Evolutionary conservation across 1,284 basidiomycete genomes (phyloP).

Genomic region (Leccinum pachyderme): DNA sequence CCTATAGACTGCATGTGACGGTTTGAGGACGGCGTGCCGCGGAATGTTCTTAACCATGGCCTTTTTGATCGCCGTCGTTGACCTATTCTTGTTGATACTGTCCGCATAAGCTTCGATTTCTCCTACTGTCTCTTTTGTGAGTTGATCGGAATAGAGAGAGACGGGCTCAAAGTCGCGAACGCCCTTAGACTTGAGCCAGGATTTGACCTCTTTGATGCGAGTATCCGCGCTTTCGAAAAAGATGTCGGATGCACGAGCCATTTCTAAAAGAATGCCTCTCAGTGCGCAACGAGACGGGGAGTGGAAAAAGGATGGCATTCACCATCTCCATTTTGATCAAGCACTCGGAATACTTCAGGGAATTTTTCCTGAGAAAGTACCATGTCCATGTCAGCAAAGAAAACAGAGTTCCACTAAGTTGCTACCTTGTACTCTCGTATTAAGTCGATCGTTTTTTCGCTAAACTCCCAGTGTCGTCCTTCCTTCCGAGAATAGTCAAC

Average conservation of each 20-base stretch:
- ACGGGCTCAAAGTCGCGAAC: slow-evolving; percentile 92
- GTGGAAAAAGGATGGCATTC: slow-evolving; percentile 19
- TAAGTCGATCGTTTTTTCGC: slow-evolving; percentile 80
- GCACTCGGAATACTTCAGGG: slow-evolving; percentile 75
- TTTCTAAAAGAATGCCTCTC: slow-evolving; percentile 47
- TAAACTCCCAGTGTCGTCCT: slow-evolving; percentile 90
- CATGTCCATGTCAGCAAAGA: not conserved
- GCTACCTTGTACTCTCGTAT: slow-evolving; percentile 79
- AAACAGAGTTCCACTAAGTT: not conserved
- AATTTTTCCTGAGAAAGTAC: slow-evolving; percentile 52
- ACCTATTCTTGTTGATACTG: slow-evolving; percentile 59
- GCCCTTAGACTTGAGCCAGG: slow-evolving; percentile 87
- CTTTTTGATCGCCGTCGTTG: slow-evolving; percentile 72
- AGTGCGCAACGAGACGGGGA: not conserved
- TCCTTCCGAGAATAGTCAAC: slow-evolving; percentile 90
- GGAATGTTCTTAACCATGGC: slow-evolving; percentile 91
- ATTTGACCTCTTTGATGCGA: slow-evolving; percentile 74
- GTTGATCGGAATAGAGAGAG: slow-evolving; percentile 87
- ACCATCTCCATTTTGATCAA: slow-evolving; percentile 75
- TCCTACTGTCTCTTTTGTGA: slow-evolving; percentile 82
- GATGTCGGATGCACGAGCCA: slow-evolving; percentile 73
- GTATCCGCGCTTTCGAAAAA: slow-evolving; percentile 70
- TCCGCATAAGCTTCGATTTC: slow-evolving; percentile 80
- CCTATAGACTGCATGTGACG: slow-evolving; percentile 86
- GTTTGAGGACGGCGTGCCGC: slow-evolving; percentile 93